Evolutionary conservation across 495 filamentous ascomycete species (phyloP).

Genomic region (Darksidea phi): DNA sequence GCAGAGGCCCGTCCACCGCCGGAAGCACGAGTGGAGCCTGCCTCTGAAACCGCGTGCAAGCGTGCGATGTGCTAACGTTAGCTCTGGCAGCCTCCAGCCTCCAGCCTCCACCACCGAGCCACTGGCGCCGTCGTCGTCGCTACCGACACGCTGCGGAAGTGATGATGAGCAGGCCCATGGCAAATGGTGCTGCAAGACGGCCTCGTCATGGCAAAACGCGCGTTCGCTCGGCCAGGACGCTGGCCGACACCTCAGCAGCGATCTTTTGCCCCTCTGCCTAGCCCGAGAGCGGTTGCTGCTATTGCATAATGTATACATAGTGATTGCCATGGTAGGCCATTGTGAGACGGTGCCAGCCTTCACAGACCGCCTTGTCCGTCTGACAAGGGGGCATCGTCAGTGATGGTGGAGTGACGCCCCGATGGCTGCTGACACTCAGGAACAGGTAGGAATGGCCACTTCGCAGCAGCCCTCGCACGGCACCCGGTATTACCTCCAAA

Average conservation of each 20-base stretch:
- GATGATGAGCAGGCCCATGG: constrained; percentile 18
- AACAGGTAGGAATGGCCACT: neutral
- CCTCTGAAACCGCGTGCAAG: constrained; percentile 29
- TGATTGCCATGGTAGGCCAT: neutral
- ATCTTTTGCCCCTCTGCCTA: constrained; percentile 1
- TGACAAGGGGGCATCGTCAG: neutral
- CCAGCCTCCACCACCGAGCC: constrained; percentile 22
- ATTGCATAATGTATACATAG: neutral
- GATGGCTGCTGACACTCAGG: neutral
- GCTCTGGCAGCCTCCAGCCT: constrained; percentile 6
- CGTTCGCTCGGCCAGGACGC: constrained; percentile 8
- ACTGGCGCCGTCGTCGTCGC: constrained; percentile 9
- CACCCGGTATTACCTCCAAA: neutral
- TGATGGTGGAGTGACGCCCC: neutral
- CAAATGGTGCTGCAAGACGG: neutral
- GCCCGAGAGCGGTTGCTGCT: neutral
- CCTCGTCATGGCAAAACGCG: constrained; percentile 9
- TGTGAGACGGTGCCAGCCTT: too few species aligned
- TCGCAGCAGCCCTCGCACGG: neutral
- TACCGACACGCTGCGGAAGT: neutral
- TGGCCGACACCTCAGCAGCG: neutral
- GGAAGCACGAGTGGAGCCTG: constrained; percentile 15
- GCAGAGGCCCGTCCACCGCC: constrained; percentile 3
- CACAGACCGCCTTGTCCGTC: neutral
- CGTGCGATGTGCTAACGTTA: constrained; percentile 8